These are phyloP conservation scores for Austroboletus eburneus DNA, from an alignment of 768 basidiomycete species.

Conservation along the genomic window DNA sequence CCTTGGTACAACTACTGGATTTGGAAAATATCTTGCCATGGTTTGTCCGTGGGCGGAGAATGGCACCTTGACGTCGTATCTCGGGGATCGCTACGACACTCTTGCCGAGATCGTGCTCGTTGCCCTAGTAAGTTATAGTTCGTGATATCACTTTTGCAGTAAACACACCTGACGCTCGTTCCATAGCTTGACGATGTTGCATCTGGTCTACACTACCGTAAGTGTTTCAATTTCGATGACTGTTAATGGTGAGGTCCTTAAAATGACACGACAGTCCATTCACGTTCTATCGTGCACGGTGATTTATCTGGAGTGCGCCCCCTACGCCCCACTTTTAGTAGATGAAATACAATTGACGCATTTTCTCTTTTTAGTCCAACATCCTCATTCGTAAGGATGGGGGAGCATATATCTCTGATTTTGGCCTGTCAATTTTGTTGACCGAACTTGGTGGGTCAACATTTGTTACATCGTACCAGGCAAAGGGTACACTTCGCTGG, in stretches of 20 bases:
- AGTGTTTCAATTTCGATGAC: background rate
- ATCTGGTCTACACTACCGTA: slow-evolving; percentile 13
- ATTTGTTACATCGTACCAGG: slow-evolving; percentile 17
- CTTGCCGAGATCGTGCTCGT: slow-evolving; percentile 3
- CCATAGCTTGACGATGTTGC: slow-evolving; percentile 10
- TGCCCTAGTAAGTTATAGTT: background rate
- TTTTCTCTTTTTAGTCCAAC: slow-evolving; percentile 26
- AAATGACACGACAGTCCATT: slow-evolving; percentile 9
- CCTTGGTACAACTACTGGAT: no score
- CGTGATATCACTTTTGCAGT: no score
- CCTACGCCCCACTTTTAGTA: background rate
- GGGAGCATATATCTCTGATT: no score
- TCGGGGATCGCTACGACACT: slow-evolving; percentile 8
- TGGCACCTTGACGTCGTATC: no score
- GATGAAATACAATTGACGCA: background rate
- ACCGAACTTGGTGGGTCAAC: slow-evolving; percentile 6
- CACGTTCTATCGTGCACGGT: slow-evolving; percentile 15
- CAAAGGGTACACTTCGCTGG: slow-evolving; percentile 14
- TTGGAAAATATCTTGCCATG: no score
- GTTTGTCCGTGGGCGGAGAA: no score
- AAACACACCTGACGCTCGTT: background rate
- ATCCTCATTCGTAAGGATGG: no score
- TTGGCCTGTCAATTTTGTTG: slow-evolving; percentile 22
- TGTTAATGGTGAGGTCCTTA: background rate
- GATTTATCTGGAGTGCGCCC: no score